Conservation (phyloP, 306 rosid genomes). For the Erythrophleum fordii region DNA sequence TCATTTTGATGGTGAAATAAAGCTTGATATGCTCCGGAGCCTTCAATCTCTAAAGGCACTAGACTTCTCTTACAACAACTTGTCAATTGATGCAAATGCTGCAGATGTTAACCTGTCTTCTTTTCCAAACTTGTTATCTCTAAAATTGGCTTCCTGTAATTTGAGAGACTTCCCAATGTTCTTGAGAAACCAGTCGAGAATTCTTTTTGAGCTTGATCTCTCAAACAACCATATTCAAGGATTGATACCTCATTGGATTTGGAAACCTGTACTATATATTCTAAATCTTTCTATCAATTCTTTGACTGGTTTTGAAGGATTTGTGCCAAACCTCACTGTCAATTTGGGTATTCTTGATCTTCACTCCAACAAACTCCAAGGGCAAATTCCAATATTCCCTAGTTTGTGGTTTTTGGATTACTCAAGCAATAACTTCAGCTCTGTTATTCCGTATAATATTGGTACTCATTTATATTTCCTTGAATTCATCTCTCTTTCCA, state of each 20-base stretch:
- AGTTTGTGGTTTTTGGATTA: not conserved
- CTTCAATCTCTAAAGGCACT: constrained; percentile 34
- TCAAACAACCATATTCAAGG: constrained; percentile 9
- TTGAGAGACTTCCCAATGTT: constrained; percentile 32
- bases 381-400: constrained; percentile 10
- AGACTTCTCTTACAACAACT: constrained; percentile 51
- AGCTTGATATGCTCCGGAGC: not conserved
- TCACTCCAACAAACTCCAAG: not conserved
- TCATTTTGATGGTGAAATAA: too few relatives aligned
- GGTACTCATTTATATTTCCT: not conserved
- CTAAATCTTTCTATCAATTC: not conserved
- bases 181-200: constrained; percentile 39
- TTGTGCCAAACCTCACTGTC: not conserved
- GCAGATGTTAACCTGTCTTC: not conserved
- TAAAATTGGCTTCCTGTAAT: constrained; percentile 45
- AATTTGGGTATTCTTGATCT: not conserved
- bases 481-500: not conserved
- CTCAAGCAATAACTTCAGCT: constrained; percentile 23
- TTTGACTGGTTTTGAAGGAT: not conserved
- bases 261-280: not conserved
- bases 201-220: constrained; percentile 39
- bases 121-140: not conserved
- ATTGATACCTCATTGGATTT: not conserved
- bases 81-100: constrained; percentile 14
- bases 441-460: constrained; percentile 9